These are phyloP conservation scores for Fusarium secorum DNA, from an alignment of 2,329 filamentous ascomycete genomes.

Conservation along the genomic window DNA sequence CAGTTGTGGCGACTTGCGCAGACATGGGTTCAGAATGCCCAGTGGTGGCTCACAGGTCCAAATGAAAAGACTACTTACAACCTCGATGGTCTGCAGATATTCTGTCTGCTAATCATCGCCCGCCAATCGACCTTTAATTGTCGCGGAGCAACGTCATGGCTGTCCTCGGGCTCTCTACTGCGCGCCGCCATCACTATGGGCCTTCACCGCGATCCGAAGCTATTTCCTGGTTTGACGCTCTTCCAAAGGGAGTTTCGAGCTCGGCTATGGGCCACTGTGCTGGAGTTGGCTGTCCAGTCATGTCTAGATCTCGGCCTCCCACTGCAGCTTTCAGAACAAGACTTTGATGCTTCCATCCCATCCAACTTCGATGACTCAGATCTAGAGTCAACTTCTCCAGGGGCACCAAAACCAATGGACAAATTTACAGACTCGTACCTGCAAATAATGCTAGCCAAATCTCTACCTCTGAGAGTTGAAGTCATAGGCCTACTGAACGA, in stretches of 20 bases:
- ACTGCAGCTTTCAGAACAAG: conserved; percentile 23
- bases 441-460: conserved; percentile 34
- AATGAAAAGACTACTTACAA: conserved; percentile 39
- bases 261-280: conserved; percentile 38
- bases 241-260: conserved; percentile 33
- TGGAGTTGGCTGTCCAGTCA: conserved; percentile 36
- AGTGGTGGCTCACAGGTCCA: conserved; percentile 41
- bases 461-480: conserved; percentile 32
- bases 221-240: conserved; percentile 33
- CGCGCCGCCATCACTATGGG: conserved; percentile 42
- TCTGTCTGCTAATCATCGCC: conserved; percentile 36
- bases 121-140: conserved; percentile 42
- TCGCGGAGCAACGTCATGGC: conserved; percentile 39
- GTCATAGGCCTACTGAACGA: conserved; percentile 36
- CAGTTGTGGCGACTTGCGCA: conserved; percentile 31
- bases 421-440: conserved; percentile 37
- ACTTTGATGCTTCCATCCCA: conserved; percentile 33
- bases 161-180: conserved; percentile 36
- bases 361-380: conserved; percentile 38
- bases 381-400: conserved; percentile 17
- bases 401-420: not conserved
- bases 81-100: conserved; percentile 38
- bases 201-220: conserved; percentile 34
- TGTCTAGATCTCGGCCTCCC: conserved; percentile 38
- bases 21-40: conserved; percentile 40